Evolutionary conservation across 2,329 filamentous ascomycete species (phyloP).

Genomic region (Talaromyces sp.): DNA sequence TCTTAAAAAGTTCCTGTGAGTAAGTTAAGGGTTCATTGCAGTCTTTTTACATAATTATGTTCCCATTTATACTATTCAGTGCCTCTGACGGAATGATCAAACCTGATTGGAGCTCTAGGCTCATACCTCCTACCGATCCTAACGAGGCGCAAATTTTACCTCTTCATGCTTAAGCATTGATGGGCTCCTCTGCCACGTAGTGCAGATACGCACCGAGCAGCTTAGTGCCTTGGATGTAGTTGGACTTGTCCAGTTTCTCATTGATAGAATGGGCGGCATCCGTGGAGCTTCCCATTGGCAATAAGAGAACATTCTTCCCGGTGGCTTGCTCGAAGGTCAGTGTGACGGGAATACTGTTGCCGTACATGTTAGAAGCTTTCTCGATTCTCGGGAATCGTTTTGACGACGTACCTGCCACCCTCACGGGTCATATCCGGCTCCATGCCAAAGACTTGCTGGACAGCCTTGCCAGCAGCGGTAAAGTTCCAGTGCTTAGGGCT

Average conservation of each 20-base stretch:
- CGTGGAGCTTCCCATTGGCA: constrained; percentile 96
- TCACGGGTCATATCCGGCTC: constrained; percentile 94
- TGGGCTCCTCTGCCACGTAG: constrained; percentile 88
- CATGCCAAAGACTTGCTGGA: constrained; percentile 89
- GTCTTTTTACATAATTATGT: constrained; percentile 1
- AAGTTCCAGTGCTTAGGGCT: constrained; percentile 99
- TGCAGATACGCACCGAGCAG: constrained; percentile 90
- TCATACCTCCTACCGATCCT: no score
- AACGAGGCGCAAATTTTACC: background rate
- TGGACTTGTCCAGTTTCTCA: constrained; percentile 93
- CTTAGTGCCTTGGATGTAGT: constrained; percentile 98
- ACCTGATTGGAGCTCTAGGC: background rate
- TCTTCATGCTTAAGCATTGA: constrained; percentile 24
- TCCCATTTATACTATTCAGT: background rate
- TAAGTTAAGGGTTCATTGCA: no score
- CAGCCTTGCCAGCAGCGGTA: constrained; percentile 87
- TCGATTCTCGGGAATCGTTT: background rate
- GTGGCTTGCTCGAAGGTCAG: constrained; percentile 96
- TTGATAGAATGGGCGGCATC: constrained; percentile 97
- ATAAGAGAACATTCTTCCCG: constrained; percentile 90
- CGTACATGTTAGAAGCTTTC: background rate
- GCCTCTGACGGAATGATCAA: background rate
- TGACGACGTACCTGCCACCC: constrained; percentile 68
- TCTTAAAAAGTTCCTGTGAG: no score
- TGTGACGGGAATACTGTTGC: constrained; percentile 83